Evolutionary conservation across 768 basidiomycete genomes (phyloP).

Genomic region (Boletus insuetus): DNA sequence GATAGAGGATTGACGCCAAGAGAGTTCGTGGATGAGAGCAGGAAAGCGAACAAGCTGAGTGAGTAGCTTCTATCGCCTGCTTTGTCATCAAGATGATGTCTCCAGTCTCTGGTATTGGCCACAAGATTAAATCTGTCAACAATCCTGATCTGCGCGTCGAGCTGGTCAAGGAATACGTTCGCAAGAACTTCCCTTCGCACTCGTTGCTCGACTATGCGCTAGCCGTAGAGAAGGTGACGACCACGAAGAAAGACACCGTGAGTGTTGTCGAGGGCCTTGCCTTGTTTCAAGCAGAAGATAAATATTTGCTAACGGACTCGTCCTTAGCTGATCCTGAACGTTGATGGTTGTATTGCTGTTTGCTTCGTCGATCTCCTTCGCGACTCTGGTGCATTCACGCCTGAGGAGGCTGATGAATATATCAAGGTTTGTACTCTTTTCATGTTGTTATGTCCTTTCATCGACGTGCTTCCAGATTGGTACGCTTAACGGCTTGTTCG

Average conservation of each 20-base stretch:
- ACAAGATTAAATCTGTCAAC: constrained; percentile 99
- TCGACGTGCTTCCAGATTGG: constrained; percentile 53
- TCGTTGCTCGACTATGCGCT: constrained; percentile 91
- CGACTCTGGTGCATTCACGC: constrained; percentile 90
- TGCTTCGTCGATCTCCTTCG: constrained; percentile 95
- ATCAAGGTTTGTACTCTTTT: constrained; percentile 55
- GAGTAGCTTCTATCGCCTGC: constrained; percentile 29
- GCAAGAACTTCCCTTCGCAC: constrained; percentile 95
- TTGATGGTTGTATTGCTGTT: constrained; percentile 93
- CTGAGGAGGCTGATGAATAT: constrained; percentile 96
- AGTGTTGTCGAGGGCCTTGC: not conserved
- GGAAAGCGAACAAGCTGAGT: constrained; percentile 94
- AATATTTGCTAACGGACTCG: too few relatives aligned
- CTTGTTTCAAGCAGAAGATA: too few relatives aligned
- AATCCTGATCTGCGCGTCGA: constrained; percentile 93
- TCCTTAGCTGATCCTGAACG: constrained; percentile 83
- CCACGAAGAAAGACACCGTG: constrained; percentile 94
- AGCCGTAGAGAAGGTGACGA: constrained; percentile 96
- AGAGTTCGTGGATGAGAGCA: constrained; percentile 93
- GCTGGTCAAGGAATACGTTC: constrained; percentile 93
- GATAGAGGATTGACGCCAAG: constrained; percentile 94
- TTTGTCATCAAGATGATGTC: constrained; percentile 2
- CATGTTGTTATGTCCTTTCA: not conserved
- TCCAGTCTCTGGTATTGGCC: constrained; percentile 92
- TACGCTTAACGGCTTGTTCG: constrained; percentile 94